These are phyloP conservation scores for Epichloe hybrida DNA, from an alignment of 2,329 filamentous ascomycete species.

Conservation along the genomic window DNA sequence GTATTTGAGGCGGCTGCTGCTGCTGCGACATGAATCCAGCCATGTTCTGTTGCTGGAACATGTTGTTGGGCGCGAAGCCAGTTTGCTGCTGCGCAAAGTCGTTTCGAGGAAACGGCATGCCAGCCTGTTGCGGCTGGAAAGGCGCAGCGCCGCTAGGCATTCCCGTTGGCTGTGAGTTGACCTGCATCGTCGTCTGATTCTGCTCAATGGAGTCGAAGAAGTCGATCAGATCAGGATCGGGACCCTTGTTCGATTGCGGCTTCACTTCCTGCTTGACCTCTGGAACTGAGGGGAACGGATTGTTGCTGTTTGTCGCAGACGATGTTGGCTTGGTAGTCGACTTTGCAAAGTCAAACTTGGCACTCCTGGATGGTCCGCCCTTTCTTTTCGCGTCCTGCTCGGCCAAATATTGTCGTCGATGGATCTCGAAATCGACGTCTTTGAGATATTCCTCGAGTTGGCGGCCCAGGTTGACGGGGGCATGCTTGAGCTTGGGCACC, in stretches of 20 bases:
- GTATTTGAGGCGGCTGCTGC: constrained; percentile 11
- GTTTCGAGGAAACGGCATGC: constrained; percentile 17
- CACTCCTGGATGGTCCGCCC: constrained; percentile 22
- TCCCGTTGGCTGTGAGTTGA: constrained; percentile 22
- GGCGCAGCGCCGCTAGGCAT: constrained; percentile 20
- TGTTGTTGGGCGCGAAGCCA: constrained; percentile 15
- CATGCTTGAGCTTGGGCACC: constrained; percentile 94
- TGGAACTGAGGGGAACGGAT: constrained; percentile 28
- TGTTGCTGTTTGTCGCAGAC: constrained; percentile 21
- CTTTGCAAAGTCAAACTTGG: constrained; percentile 23
- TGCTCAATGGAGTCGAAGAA: constrained; percentile 91
- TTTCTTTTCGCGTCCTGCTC: constrained; percentile 63
- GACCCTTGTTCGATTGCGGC: constrained; percentile 42
- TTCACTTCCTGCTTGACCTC: constrained; percentile 25
- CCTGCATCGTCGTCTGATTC: constrained; percentile 61
- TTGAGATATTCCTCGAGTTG: constrained; percentile 90
- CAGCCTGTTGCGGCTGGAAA: constrained; percentile 27
- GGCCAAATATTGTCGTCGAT: constrained; percentile 80
- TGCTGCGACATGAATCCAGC: constrained; percentile 14
- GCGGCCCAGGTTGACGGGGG: constrained; percentile 77
- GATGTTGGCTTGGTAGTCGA: constrained; percentile 16
- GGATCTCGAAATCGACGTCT: constrained; percentile 89
- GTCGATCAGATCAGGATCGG: constrained; percentile 72
- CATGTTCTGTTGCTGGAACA: constrained; percentile 17
- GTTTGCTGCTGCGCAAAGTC: constrained; percentile 13